Evolutionary conservation across 257 asterid species (phyloP).

Genomic region (Coffea eugenioides): DNA sequence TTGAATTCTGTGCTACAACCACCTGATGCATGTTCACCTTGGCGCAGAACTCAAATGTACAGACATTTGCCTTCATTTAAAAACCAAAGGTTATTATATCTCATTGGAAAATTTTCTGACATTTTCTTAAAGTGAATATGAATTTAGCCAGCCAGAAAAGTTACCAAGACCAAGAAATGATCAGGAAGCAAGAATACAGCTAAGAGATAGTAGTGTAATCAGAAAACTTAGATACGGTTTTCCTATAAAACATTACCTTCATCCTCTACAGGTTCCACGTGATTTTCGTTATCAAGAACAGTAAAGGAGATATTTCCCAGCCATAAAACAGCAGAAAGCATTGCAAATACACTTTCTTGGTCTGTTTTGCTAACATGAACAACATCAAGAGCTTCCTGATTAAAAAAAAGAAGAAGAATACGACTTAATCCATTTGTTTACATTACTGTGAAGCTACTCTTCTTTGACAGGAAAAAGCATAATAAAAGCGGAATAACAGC

Average conservation of each 20-base stretch:
- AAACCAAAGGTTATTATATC: not conserved
- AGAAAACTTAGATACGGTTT: not conserved
- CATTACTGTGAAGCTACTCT: not conserved
- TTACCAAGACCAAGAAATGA: not conserved
- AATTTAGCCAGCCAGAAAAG: conserved; percentile 8
- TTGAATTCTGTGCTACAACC: not conserved
- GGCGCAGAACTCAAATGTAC: not conserved
- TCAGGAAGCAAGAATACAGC: not conserved
- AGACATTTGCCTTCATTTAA: not conserved
- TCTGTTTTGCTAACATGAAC: conserved; percentile 88
- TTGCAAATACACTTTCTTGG: conserved; percentile 90
- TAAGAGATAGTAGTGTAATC: not conserved
- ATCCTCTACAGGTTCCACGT: conserved; percentile 88
- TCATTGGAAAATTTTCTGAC: too few species aligned
- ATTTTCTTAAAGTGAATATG: not conserved
- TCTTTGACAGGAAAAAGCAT: not conserved
- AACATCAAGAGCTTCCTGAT: conserved; percentile 90
- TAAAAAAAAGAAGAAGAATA: conserved; percentile 10
- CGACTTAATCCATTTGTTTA: conserved; percentile 9
- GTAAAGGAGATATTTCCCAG: conserved; percentile 83
- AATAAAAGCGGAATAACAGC: not conserved
- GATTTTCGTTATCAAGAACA: conserved; percentile 78
- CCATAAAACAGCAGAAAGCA: conserved; percentile 98
- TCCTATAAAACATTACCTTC: conserved; percentile 54
- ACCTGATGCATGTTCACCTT: not conserved